Evolutionary conservation across 352 stramenopile genomes (phyloP), one percentile per base, ranked within the genome.

Genomic region (Globisporangium splendens): DNA sequence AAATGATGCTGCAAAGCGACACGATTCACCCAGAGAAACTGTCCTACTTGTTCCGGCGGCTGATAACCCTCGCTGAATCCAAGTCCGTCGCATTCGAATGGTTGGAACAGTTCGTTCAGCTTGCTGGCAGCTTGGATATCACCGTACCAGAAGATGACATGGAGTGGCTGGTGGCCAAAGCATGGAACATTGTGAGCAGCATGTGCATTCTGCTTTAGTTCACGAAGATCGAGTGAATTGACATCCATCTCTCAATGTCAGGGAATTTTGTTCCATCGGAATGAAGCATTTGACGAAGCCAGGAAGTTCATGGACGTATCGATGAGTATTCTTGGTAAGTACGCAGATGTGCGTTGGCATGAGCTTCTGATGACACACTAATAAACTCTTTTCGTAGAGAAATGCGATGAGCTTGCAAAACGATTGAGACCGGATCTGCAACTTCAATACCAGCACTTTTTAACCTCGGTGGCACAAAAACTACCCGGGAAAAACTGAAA

Each of bases 81-180:
- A 85, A 79, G 28, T 7, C 58, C 8, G 54, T 60, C 21, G 69
- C 66, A 33, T 63, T 77, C 13, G 76, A 88, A 43, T 92, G 74
- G 70, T 77, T 90, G 28, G 65, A 81, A 46, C 83, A 92, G 57
- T 59, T 92, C 13, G 38, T 87, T 47, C 76, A 90, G 50, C 63
- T 90, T 8, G 49, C 70, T 22, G 54, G 67, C 11, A 89, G 68
- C 24, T 59, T 89, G n/a, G 60, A 79, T 18, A 50, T 88, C 17
- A 50, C 52, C 11, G 57, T 89, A 18, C 54, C 69, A 44, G 75
- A 79, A 11, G 28, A 72, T 28, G 81, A 91, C 35, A 46, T 76
- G 24, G 83, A 93, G 57, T 93, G 83, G 81, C 80, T 93, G 38
- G 65, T 88, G 22, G 67, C 60, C n/a, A 90, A 87, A 55, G 68